Base-by-base conservation (phyloP, 805 yeast genomes). In the Candida morakotiae region DNA sequence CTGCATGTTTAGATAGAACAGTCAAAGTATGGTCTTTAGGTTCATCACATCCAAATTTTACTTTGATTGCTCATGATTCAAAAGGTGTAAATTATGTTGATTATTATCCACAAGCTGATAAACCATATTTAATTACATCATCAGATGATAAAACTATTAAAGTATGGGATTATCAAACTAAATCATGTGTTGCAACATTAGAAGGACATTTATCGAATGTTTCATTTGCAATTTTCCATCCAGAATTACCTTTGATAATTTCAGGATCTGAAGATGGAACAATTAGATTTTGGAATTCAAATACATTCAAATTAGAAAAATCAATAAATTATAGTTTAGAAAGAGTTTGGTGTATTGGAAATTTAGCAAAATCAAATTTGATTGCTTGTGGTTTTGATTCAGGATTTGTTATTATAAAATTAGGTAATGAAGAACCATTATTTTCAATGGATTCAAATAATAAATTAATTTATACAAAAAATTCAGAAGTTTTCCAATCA, bases 211-310 rank as follows among this genome's bases (percentile, higher is more conserved):
- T 87, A 48, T 77, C 94, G 31, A 93, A 93, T 59, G 98, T 93
- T 29, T 87, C 96, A 19, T 93, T 88, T 68, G 98, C 99, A 6
- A 79, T 89, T 24, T 93, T 89, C 81, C 99, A 93, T 61, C 96
- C 96, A n/a, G 95, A 91, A 54, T 73, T 93, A 54, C 98, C 98
- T 16, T 68, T 91, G 47, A 89, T 93, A 46, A 75, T 93, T 33
- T 87, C 97, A 3, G 99, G 99, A 47, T 83, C 96, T 36, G 99
- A 93, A 65, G 99, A 93, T 65, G 87, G 95, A 37, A 83, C 96
- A 8, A 72, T 93, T 48, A 87, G 89, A 57, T 75, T 93, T 53
- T 93, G 99, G 99, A 91, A 87, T 60, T 74, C 97, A 16, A 83
- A 83, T 57, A 87, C 98, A 24, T 93, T 91, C 68, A 87, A 87